Conservation (phyloP, 441 rosid genomes). For the Hypseocharis bilobata region DNA sequence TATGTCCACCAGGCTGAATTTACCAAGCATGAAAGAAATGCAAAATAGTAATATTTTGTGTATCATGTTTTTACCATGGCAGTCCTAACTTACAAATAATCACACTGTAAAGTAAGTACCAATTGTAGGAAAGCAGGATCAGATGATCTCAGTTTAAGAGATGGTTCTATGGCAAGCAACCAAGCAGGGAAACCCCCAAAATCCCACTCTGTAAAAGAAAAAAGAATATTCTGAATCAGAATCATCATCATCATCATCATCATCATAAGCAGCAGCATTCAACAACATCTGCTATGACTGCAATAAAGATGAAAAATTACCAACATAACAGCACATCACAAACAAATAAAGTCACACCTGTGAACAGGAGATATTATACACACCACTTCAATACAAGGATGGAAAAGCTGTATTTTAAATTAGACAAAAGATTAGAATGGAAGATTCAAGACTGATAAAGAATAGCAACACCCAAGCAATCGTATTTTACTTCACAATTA, state of each 20-base stretch:
- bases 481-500: too few relatives aligned
- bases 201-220: slow-evolving; percentile 72
- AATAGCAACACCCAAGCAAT: too few relatives aligned
- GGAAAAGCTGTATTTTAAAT: not conserved
- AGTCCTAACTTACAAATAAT: not conserved
- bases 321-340: not conserved
- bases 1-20: not conserved
- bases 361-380: not conserved
- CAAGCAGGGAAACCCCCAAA: slow-evolving; percentile 91
- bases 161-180: slow-evolving; percentile 66
- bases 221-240: not conserved
- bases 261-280: not conserved
- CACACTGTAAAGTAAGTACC: slow-evolving; percentile 34
- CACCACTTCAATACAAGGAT: not conserved
- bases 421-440: not conserved
- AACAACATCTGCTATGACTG: not conserved
- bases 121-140: slow-evolving; percentile 61
- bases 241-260: not conserved
- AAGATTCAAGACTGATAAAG: not conserved
- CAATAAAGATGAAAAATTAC: not conserved
- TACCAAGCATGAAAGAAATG: slow-evolving; percentile 4
- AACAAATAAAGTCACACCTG: not conserved
- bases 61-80: not conserved
- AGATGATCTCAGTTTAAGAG: slow-evolving; percentile 57
- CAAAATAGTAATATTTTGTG: not conserved